phyloP scores from a whole-genome alignment of 148 eudicot species.

The Rhododendron griersonianum region DNA sequence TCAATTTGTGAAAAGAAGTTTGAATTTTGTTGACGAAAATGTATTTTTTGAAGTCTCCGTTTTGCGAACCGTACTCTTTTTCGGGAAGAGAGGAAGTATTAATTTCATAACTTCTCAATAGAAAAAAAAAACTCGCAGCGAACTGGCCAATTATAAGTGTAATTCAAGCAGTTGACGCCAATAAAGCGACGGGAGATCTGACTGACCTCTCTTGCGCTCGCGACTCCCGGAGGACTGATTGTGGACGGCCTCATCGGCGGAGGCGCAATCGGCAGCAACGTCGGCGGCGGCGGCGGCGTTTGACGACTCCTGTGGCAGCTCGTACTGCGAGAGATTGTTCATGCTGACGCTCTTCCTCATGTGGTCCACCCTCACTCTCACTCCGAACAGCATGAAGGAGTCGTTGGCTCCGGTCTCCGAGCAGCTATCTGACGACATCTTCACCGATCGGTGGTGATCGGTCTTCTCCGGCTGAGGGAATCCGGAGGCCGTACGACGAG shows the following conservation, averaged over 20 bases:
- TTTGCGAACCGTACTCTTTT: no score
- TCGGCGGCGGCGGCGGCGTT: background rate
- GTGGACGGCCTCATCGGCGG: slow-evolving; percentile 61
- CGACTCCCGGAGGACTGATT: slow-evolving; percentile 28
- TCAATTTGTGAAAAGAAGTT: no score
- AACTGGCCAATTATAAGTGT: background rate
- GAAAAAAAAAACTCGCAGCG: no score
- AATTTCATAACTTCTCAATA: no score
- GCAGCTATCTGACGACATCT: slow-evolving; percentile 8
- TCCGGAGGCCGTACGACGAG: background rate
- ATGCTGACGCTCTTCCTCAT: slow-evolving; percentile 83
- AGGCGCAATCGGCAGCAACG: slow-evolving; percentile 41
- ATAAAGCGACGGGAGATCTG: background rate
- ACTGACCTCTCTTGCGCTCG: slow-evolving; percentile 70
- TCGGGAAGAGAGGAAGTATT: no score
- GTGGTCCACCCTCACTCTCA: slow-evolving; percentile 59
- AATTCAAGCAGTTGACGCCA: background rate
- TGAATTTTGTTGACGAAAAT: no score
- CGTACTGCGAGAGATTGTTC: slow-evolving; percentile 65
- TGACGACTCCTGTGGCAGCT: slow-evolving; percentile 23
- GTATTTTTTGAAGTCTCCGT: no score
- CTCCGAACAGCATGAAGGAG: slow-evolving; percentile 61
- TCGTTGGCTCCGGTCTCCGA: slow-evolving; percentile 5
- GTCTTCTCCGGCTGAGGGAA: background rate
- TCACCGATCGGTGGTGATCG: background rate